Evolutionary conservation across 305 asterid genomes (phyloP).

Genomic region (Rubia peregrina): DNA sequence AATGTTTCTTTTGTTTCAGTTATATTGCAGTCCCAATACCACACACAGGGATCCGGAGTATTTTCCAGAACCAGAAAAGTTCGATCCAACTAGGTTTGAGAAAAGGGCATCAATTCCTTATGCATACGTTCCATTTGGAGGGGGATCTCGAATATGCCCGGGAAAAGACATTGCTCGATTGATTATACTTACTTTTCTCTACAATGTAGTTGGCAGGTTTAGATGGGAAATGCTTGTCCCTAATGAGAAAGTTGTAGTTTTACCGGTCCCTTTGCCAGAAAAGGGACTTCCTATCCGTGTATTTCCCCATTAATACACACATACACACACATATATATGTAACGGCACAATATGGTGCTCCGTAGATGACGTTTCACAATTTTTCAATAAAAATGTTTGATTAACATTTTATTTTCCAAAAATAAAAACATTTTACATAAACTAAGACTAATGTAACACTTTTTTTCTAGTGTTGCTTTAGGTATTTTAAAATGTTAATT

Average conservation of each 20-base stretch:
- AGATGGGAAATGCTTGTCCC: conserved; percentile 5
- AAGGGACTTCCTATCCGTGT: conserved; percentile 2
- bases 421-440: no score
- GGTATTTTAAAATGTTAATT: no score
- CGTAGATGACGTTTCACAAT: no score
- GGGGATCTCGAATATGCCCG: conserved; percentile 9
- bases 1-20: background rate
- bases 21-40: background rate
- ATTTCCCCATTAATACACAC: background rate
- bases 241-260: background rate
- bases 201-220: conserved; percentile 1
- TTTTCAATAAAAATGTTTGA: no score
- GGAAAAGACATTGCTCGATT: background rate
- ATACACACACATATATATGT: no score
- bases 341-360: no score
- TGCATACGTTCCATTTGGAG: conserved; percentile 14
- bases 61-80: conserved; percentile 2
- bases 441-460: no score
- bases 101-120: background rate
- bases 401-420: no score
- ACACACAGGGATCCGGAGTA: conserved; percentile 3
- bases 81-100: conserved; percentile 11
- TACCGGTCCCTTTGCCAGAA: background rate
- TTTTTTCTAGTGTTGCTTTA: no score
- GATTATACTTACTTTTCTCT: background rate